Conservation (phyloP, 441 rosid genomes). For the Syzygium syzygioides region DNA sequence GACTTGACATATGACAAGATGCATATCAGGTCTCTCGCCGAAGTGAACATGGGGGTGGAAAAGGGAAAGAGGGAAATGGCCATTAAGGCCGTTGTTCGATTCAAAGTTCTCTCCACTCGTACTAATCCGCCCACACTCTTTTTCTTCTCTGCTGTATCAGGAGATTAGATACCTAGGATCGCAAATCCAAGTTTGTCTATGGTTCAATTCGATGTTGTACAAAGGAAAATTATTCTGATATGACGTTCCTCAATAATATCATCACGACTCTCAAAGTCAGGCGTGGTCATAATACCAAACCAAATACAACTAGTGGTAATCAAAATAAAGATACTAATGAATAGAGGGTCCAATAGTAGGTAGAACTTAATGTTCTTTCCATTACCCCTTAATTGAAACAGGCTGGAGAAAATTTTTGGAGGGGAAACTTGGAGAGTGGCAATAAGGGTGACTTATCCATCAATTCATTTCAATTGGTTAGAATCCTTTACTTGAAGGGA, state of each 20-base stretch:
- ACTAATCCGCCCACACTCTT: no score
- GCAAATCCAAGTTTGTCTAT: neutral
- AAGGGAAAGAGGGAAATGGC: neutral
- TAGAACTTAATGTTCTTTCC: neutral
- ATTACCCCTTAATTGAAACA: no score
- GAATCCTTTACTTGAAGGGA: no score
- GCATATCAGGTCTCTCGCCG: neutral
- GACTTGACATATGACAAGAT: neutral
- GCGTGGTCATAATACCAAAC: neutral
- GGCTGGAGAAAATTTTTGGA: no score
- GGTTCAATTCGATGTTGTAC: neutral
- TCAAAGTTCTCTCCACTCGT: neutral
- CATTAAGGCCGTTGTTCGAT: neutral
- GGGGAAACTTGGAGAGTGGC: no score
- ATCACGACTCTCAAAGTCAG: no score
- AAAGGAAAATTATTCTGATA: no score
- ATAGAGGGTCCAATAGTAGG: neutral
- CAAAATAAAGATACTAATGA: no score
- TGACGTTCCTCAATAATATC: fast-evolving
- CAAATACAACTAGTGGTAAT: neutral
- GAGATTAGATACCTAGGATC: no score
- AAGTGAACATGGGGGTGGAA: neutral
- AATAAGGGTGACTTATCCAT: neutral
- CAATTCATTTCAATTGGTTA: no score
- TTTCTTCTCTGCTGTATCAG: no score